Evolutionary conservation across 352 stramenopile species (phyloP).

Genomic region (Phytophthora aleatoria): DNA sequence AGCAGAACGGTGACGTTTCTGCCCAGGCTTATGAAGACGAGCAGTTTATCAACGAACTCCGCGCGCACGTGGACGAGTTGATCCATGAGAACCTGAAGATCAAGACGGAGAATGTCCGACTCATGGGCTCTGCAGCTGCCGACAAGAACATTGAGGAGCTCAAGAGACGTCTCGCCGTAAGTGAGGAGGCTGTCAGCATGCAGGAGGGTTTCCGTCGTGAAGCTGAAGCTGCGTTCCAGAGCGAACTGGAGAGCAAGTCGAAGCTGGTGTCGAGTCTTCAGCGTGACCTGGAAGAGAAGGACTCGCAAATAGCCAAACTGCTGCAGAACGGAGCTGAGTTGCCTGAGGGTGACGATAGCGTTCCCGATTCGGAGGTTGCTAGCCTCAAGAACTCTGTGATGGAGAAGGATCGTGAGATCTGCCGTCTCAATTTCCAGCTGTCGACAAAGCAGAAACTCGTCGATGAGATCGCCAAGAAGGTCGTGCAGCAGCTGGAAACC

Average conservation of each 20-base stretch:
- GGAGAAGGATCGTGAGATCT: slow-evolving; percentile 87
- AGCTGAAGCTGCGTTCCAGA: slow-evolving; percentile 54
- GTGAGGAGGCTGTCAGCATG: slow-evolving; percentile 40
- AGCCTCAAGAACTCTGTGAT: slow-evolving; percentile 52
- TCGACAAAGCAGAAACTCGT: slow-evolving; percentile 84
- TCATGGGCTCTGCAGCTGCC: slow-evolving; percentile 25
- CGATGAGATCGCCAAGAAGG: slow-evolving; percentile 71
- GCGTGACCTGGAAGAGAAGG: slow-evolving; percentile 46
- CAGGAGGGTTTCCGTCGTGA: slow-evolving; percentile 59
- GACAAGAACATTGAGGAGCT: slow-evolving; percentile 42
- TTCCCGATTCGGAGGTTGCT: slow-evolving; percentile 46
- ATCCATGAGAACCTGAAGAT: slow-evolving; percentile 68
- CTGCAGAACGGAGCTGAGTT: slow-evolving; percentile 42
- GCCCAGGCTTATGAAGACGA: slow-evolving; percentile 35
- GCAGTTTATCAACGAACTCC: slow-evolving; percentile 47
- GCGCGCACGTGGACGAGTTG: slow-evolving; percentile 59
- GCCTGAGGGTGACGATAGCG: slow-evolving; percentile 33
- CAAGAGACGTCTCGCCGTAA: slow-evolving; percentile 40
- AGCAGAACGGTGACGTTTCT: slow-evolving; percentile 26
- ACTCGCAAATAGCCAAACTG: slow-evolving; percentile 50
- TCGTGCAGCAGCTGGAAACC: slow-evolving; percentile 57
- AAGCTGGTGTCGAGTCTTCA: slow-evolving; percentile 39
- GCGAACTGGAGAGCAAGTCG: slow-evolving; percentile 40
- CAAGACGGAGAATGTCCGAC: slow-evolving; percentile 60
- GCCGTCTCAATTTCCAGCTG: slow-evolving; percentile 76